Conservation (phyloP, 352 stramenopile genomes). For the Globisporangium cystogenes region DNA sequence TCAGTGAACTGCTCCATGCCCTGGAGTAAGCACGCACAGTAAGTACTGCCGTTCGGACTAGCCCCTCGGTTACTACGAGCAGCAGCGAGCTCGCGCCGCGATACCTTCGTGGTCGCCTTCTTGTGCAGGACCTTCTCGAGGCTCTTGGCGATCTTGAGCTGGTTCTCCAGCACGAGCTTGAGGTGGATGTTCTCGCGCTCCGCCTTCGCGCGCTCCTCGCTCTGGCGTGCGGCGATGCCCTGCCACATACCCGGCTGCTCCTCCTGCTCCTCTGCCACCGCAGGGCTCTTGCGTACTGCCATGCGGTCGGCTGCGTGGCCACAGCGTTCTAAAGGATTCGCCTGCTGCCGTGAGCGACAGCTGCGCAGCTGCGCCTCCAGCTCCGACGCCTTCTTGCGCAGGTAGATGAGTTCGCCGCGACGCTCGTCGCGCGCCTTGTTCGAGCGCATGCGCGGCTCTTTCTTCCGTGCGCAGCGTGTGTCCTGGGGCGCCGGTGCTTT, state of each 20-base stretch:
- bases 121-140: constrained; percentile 37
- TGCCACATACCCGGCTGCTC: neutral
- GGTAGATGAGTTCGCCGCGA: constrained; percentile 25
- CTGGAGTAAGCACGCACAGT: neutral
- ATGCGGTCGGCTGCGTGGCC: neutral
- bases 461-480: neutral
- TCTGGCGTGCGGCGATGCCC: constrained; percentile 1
- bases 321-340: neutral
- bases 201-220: constrained; percentile 28
- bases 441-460: neutral
- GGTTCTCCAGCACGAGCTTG: constrained; percentile 42
- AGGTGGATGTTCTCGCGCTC: constrained; percentile 55
- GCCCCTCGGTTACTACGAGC: too few species aligned
- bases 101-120: neutral
- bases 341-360: neutral
- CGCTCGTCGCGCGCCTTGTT: constrained; percentile 35
- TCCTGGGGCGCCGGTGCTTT: neutral
- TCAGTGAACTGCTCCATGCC: neutral
- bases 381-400: constrained; percentile 24
- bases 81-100: too few species aligned
- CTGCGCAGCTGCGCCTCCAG: constrained; percentile 16
- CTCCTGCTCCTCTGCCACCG: neutral
- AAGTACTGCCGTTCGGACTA: too few species aligned
- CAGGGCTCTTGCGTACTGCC: neutral
- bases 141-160: constrained; percentile 56